A percentile compares a stretch with the other conserved stretches of the same genome.
phyloP scores from a whole-genome alignment of 306 rosid species.

The Dalbergia cochinchinensis region DNA sequence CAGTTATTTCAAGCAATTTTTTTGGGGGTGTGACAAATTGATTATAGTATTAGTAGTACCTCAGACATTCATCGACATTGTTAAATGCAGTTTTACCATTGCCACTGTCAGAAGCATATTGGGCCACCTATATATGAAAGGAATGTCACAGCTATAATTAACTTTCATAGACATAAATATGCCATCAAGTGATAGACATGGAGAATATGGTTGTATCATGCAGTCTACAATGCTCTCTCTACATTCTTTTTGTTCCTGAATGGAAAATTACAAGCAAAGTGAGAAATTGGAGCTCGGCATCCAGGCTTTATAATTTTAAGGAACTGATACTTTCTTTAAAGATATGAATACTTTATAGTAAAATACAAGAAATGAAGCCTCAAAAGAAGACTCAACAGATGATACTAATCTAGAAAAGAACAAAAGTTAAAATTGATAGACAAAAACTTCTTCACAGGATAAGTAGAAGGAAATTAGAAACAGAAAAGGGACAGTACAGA shows the following conservation, averaged over 20 bases:
- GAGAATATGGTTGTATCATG: slow-evolving; percentile 12
- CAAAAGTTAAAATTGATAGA: not conserved
- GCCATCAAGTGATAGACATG: slow-evolving; percentile 9
- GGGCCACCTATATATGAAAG: slow-evolving; percentile 70
- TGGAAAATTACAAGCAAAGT: slow-evolving; percentile 16
- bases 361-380: slow-evolving; percentile 33
- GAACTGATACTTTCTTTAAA: slow-evolving; percentile 12
- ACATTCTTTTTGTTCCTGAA: not conserved
- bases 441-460: slow-evolving; percentile 18
- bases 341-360: not conserved
- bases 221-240: slow-evolving; percentile 11
- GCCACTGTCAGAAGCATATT: slow-evolving; percentile 83
- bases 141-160: slow-evolving; percentile 43
- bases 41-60: slow-evolving; percentile 53
- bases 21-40: not conserved
- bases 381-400: not conserved
- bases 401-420: not conserved
- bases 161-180: not conserved
- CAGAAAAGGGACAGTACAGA: slow-evolving; percentile 19
- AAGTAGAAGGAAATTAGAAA: slow-evolving; percentile 16
- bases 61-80: slow-evolving; percentile 83
- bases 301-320: not conserved
- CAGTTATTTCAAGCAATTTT: slow-evolving; percentile 6
- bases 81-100: slow-evolving; percentile 70
- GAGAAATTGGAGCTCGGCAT: slow-evolving; percentile 18